phyloP scores from a whole-genome alignment of 208 protist genomes.

The Strigomonas culicis region DNA sequence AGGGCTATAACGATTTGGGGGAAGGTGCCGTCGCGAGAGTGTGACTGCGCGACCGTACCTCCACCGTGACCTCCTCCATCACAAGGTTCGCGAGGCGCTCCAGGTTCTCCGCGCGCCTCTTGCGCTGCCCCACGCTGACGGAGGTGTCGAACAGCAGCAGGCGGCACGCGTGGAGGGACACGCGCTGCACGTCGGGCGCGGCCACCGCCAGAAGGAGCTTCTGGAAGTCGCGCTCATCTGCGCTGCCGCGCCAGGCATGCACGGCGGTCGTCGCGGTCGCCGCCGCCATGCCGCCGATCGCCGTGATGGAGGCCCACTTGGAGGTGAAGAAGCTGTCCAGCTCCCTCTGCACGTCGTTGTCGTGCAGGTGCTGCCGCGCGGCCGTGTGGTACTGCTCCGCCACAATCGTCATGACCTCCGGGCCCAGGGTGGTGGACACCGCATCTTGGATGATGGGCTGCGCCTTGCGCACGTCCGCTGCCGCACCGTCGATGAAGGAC shows the following conservation, averaged over 20 bases:
- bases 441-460: constrained; percentile 16
- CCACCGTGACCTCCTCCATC: constrained; percentile 7
- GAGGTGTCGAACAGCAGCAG: constrained; percentile 25
- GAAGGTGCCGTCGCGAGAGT: no score
- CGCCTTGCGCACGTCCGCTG: constrained; percentile 7
- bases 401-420: constrained; percentile 21
- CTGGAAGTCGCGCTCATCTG: constrained; percentile 1
- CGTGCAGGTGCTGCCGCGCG: constrained; percentile 21
- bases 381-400: constrained; percentile 27
- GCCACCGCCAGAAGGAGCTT: constrained; percentile 15
- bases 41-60: no score
- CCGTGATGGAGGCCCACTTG: constrained; percentile 1
- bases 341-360: constrained; percentile 10
- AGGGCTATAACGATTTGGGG: neutral
- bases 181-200: constrained; percentile 20
- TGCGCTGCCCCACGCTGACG: constrained; percentile 14
- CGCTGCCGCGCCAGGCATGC: neutral
- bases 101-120: constrained; percentile 14
- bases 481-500: constrained; percentile 17
- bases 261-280: constrained; percentile 5
- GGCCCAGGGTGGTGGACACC: constrained; percentile 22
- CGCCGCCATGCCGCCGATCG: constrained; percentile 1
- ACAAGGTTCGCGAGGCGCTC: constrained; percentile 3
- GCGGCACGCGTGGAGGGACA: constrained; percentile 25
- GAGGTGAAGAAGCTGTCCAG: constrained; percentile 33